These are phyloP conservation scores for Hericium alpestre DNA, from an alignment of 768 basidiomycete species.

Conservation along the genomic window DNA sequence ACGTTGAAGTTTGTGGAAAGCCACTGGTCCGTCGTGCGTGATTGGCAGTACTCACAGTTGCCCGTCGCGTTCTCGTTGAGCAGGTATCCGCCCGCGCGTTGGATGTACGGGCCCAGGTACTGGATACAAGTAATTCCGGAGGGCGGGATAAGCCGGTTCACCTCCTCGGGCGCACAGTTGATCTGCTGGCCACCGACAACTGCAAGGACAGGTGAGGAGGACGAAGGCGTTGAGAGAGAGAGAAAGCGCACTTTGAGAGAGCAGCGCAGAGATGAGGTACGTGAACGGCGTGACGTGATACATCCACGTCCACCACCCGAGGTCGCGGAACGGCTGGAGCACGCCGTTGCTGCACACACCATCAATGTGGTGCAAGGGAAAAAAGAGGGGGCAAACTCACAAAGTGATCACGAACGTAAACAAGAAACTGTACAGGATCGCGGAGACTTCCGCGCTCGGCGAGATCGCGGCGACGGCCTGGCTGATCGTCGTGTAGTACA, in stretches of 20 bases:
- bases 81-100: constrained; percentile 36
- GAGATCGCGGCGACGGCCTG: constrained; percentile 33
- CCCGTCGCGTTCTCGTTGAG: constrained; percentile 26
- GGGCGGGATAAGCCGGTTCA: constrained; percentile 42
- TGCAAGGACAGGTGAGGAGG: constrained; percentile 38
- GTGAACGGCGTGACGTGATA: constrained; percentile 24
- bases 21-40: constrained; percentile 49
- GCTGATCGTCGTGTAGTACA: constrained; percentile 34
- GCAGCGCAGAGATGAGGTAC: constrained; percentile 30
- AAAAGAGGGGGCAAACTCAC: constrained; percentile 16
- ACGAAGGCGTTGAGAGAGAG: not conserved
- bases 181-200: constrained; percentile 41
- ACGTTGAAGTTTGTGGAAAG: constrained; percentile 49
- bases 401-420: constrained; percentile 34
- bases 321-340: constrained; percentile 32
- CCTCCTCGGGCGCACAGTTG: constrained; percentile 50
- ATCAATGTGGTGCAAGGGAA: not conserved
- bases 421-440: constrained; percentile 26
- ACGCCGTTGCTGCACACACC: constrained; percentile 30
- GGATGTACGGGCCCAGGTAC: constrained; percentile 35
- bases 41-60: constrained; percentile 45
- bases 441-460: constrained; percentile 30
- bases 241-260: constrained; percentile 33
- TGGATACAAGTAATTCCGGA: constrained; percentile 34
- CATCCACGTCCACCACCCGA: constrained; percentile 38